Base-by-base conservation (phyloP, 2,329 filamentous ascomycete genomes). In the Epichloe typhina region DNA sequence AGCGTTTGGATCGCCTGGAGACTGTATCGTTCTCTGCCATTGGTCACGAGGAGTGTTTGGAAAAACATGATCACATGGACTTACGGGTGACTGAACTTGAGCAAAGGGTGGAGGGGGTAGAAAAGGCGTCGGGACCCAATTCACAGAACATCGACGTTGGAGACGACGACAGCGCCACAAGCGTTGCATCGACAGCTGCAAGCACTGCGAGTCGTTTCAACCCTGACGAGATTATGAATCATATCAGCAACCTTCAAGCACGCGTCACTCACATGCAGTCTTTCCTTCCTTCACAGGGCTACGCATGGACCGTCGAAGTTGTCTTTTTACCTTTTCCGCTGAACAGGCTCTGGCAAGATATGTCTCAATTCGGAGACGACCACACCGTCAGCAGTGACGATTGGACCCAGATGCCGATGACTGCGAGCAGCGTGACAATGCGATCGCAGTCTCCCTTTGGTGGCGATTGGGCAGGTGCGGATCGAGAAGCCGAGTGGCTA, bases 261-360 rank as follows among this genome's bases (percentile, higher is more conserved):
- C 73, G 76, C 54, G 66, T 80, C 46, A 64, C 70, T 33, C 70
- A 77, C 42, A 69, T 87, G 9, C 82, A 85, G 62, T 73, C 74
- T 6, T 69, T 76, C 8, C 64, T 80, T 33, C 84, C 86, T n/a
- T 80, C 83, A 0, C 70, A 71, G 31, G 66, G 68, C 41, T 72
- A 77, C 40, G 83, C 85, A 0, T 89, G 85, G 83, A 78, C 85
- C 56, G 69, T 91, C 2, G 85, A 90, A 60, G 82, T 90, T 4
- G 80, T 90, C 1, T 80, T 89, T 51, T 64, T 90, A 7, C 86
- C 86, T 1, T 91, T 87, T 62, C 72, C 75, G 1, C 66, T 81
- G 6, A 77, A 73, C 56, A 73, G 71, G 21, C 58, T 82, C 5
- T 82, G 78, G 78, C 68, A 76, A 52, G 68, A 69, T 42, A 63